Conservation (phyloP, 2,329 filamentous ascomycete genomes). For the Emergomyces africanus region DNA sequence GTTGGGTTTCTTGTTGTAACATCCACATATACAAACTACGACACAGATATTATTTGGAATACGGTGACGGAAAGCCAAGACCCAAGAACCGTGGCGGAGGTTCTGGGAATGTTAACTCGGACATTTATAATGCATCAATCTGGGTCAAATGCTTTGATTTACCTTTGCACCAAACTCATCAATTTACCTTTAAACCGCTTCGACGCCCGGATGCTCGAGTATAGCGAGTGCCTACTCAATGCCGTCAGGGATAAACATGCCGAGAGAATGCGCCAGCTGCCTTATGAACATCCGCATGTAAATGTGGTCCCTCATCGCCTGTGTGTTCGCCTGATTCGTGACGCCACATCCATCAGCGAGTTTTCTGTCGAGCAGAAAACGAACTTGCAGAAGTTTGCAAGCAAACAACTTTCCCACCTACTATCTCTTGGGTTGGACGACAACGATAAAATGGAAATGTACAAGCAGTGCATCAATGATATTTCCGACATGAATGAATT, state of each 20-base stretch:
- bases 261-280: constrained; percentile 17
- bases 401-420: constrained; percentile 48
- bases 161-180: constrained; percentile 59
- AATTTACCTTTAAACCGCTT: constrained; percentile 51
- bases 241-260: constrained; percentile 34
- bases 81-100: constrained; percentile 67
- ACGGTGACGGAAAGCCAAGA: constrained; percentile 72
- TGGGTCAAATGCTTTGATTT: constrained; percentile 38
- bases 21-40: constrained; percentile 53
- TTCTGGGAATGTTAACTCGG: constrained; percentile 52
- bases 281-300: constrained; percentile 15
- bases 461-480: constrained; percentile 54
- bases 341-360: constrained; percentile 48
- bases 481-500: constrained; percentile 50
- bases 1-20: constrained; percentile 78
- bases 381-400: constrained; percentile 52
- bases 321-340: constrained; percentile 56
- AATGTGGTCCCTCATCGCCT: constrained; percentile 39
- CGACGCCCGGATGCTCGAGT: constrained; percentile 47
- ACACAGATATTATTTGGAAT: constrained; percentile 74
- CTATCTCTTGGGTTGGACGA: constrained; percentile 42
- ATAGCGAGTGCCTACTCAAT: constrained; percentile 47
- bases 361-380: constrained; percentile 45
- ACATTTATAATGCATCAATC: constrained; percentile 36
- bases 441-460: constrained; percentile 49